Conservation (phyloP, 2,329 filamentous ascomycete genomes). For the Diplocarpon rosae region DNA sequence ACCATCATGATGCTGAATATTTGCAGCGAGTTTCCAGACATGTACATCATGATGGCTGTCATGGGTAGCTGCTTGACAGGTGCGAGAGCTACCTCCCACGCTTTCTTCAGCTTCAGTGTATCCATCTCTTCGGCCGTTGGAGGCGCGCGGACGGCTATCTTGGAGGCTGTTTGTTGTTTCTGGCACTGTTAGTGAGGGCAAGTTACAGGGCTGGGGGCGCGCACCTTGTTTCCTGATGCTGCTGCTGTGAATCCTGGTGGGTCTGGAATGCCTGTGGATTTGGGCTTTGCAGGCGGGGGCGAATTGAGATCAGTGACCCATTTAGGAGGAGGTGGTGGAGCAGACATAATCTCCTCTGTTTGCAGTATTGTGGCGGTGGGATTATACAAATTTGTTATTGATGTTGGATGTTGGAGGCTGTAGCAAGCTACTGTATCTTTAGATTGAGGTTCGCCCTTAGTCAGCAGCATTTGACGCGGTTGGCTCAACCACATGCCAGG, state of each 20-base stretch:
- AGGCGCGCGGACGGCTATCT: conserved; percentile 44
- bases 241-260: conserved; percentile 68
- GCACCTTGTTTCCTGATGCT: conserved; percentile 45
- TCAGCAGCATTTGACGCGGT: too few species aligned
- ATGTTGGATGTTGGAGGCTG: neutral
- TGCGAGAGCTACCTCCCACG: conserved; percentile 91
- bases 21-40: conserved; percentile 96
- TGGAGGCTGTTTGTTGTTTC: conserved; percentile 30
- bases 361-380: neutral
- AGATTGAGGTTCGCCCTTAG: too few species aligned
- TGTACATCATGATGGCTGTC: conserved; percentile 99
- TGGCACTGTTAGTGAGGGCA: conserved; percentile 20
- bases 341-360: conserved; percentile 23
- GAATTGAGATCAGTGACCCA: conserved; percentile 78
- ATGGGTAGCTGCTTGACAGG: conserved; percentile 92
- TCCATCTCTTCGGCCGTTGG: conserved; percentile 81
- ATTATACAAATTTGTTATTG: neutral
- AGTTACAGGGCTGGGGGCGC: conserved; percentile 2
- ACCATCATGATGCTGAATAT: conserved; percentile 99
- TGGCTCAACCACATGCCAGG: conserved; percentile 5
- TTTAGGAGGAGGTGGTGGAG: conserved; percentile 47
- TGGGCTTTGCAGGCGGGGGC: conserved; percentile 54
- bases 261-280: conserved; percentile 61
- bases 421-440: too few species aligned
- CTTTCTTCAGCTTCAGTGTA: conserved; percentile 93